phyloP scores from a whole-genome alignment of 192 early-diverging fungal species.

The Gaertneriomyces sp. region DNA sequence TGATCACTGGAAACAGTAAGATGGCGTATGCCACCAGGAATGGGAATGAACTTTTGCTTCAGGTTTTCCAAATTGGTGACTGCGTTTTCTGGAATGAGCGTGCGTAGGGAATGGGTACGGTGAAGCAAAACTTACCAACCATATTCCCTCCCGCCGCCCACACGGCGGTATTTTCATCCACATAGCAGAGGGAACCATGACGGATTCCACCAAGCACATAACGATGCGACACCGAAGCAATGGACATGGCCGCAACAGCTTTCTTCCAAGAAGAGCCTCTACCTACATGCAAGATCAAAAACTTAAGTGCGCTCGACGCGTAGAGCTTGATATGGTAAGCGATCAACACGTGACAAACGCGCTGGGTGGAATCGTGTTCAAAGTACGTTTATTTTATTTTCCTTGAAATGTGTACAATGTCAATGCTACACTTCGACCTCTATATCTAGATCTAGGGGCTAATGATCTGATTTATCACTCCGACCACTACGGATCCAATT shows the following conservation, averaged over 20 bases:
- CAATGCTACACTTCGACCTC: no score
- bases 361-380: no score
- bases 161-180: conserved; percentile 51
- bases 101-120: not conserved
- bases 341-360: no score
- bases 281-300: no score
- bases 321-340: no score
- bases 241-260: conserved; percentile 19
- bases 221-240: conserved; percentile 30
- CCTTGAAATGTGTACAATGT: no score
- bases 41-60: conserved; percentile 44
- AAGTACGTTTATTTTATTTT: no score
- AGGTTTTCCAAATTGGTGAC: conserved; percentile 46
- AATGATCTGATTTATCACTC: no score
- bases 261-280: no score
- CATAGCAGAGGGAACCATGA: conserved; percentile 45
- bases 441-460: no score
- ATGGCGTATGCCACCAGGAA: conserved; percentile 35
- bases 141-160: conserved; percentile 51
- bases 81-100: conserved; percentile 6
- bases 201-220: conserved; percentile 17
- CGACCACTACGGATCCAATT: no score
- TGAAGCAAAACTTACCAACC: conserved; percentile 29
- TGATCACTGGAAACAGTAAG: conserved; percentile 43
- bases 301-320: no score